Conservation (phyloP, 2,329 filamentous ascomycete genomes). For the Calonectria pteridis region DNA sequence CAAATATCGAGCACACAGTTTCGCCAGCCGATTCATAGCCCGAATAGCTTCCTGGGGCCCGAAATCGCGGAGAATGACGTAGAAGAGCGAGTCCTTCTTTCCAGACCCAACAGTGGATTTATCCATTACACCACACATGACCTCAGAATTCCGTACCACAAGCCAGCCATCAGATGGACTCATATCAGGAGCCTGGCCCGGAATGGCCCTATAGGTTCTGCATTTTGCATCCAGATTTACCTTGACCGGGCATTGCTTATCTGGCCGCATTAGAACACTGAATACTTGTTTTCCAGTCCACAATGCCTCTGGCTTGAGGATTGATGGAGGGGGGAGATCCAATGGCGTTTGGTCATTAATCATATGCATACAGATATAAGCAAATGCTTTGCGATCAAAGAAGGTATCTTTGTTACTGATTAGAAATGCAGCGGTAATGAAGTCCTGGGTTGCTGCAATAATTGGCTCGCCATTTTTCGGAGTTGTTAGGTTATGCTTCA, state of each 20-base stretch:
- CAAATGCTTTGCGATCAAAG: constrained; percentile 88
- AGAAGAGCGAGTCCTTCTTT: constrained; percentile 98
- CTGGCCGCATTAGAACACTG: constrained; percentile 90
- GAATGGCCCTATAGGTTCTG: constrained; percentile 75
- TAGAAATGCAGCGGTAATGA: constrained; percentile 94
- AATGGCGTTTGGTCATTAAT: constrained; percentile 82
- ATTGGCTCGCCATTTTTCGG: constrained; percentile 98
- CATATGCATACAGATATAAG: constrained; percentile 94
- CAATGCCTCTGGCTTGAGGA: constrained; percentile 85
- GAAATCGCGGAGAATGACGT: constrained; percentile 94
- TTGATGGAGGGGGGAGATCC: constrained; percentile 87
- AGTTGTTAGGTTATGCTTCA: constrained; percentile 95
- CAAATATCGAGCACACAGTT: constrained; percentile 88
- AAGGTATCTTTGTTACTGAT: constrained; percentile 94
- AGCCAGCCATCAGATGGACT: constrained; percentile 93
- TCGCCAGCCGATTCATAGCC: constrained; percentile 94
- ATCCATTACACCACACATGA: constrained; percentile 98
- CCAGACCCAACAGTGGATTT: constrained; percentile 97
- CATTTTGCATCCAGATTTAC: constrained; percentile 96
- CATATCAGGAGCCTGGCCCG: constrained; percentile 72
- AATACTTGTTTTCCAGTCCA: constrained; percentile 99
- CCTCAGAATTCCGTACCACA: constrained; percentile 93
- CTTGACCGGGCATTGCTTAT: constrained; percentile 82
- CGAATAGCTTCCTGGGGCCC: constrained; percentile 89
- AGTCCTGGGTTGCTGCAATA: constrained; percentile 98